Evolutionary conservation across 805 yeast species (phyloP).

Genomic region (Lipomyces spencermartinsiae): DNA sequence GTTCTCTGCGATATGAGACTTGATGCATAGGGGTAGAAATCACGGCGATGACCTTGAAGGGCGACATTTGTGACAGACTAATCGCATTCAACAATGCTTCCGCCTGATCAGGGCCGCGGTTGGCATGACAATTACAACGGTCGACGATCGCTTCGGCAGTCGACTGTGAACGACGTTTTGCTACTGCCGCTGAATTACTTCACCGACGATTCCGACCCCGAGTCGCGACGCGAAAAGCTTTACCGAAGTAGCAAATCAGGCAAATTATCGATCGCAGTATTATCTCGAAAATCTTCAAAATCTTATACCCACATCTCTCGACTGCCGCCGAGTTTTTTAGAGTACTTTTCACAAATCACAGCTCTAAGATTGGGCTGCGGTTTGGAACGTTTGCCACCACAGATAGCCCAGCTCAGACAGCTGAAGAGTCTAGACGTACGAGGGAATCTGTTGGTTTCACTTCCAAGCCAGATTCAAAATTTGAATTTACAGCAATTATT

Average conservation of each 20-base stretch:
- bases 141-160: slow-evolving; percentile 20
- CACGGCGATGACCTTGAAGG: not conserved
- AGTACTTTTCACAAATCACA: slow-evolving; percentile 27
- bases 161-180: slow-evolving; percentile 13
- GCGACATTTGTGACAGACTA: not conserved
- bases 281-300: slow-evolving; percentile 23
- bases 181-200: slow-evolving; percentile 22
- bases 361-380: slow-evolving; percentile 30
- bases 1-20: not conserved
- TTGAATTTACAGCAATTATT: slow-evolving; percentile 29
- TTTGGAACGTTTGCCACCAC: slow-evolving; percentile 31
- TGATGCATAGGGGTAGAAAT: not conserved
- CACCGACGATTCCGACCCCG: slow-evolving; percentile 4
- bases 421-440: slow-evolving; percentile 27
- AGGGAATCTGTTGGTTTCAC: slow-evolving; percentile 21
- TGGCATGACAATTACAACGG: slow-evolving; percentile 19
- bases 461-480: slow-evolving; percentile 26
- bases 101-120: slow-evolving; percentile 19
- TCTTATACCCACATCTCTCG: slow-evolving; percentile 28
- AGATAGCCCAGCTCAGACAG: slow-evolving; percentile 25
- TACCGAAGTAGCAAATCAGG: slow-evolving; percentile 18
- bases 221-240: slow-evolving; percentile 18
- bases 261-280: slow-evolving; percentile 20
- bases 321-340: slow-evolving; percentile 33
- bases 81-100: slow-evolving; percentile 13